Conservation (phyloP, 176 grass and related monocot genomes). For the Metroxylon sagu region DNA sequence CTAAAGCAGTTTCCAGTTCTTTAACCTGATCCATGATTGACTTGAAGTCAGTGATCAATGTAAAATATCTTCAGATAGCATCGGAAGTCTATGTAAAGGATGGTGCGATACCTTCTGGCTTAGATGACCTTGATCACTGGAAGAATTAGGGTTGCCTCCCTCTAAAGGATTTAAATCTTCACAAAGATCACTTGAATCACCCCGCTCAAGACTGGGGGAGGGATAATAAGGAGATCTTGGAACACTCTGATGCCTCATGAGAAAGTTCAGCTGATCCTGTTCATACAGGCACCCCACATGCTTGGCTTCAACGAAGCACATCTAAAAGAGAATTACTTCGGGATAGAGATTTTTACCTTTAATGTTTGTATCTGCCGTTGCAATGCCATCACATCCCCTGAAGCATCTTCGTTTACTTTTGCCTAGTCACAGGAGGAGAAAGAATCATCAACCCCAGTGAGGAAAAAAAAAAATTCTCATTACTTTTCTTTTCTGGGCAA, state of each 20-base stretch:
- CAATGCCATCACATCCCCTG: conserved; percentile 76
- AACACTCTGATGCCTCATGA: conserved; percentile 46
- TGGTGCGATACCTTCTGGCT: conserved; percentile 45
- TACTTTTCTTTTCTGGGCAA: neutral
- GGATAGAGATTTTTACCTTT: conserved; percentile 39
- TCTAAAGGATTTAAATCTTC: conserved; percentile 30
- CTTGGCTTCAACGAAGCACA: neutral
- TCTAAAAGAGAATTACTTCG: conserved; percentile 5
- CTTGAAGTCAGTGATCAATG: conserved; percentile 2
- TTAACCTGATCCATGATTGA: conserved; percentile 39
- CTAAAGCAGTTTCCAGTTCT: conserved; percentile 62
- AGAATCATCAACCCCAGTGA: neutral
- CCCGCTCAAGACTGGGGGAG: conserved; percentile 28
- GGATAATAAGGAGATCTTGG: conserved; percentile 24
- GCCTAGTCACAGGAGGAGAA: conserved; percentile 46
- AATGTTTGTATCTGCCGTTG: conserved; percentile 76
- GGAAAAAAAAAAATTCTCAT: neutral
- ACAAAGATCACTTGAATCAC: conserved; percentile 32
- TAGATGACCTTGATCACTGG: conserved; percentile 32
- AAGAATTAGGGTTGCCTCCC: conserved; percentile 27
- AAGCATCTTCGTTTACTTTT: conserved; percentile 90
- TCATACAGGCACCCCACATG: neutral
- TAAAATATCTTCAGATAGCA: no score
- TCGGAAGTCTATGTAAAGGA: no score
- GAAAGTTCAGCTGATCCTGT: conserved; percentile 57